Percentiles rank a stretch among this genome's conserved stretches.
Conservation (phyloP, 2,329 filamentous ascomycete genomes). For the Ambrosiella cleistominuta region DNA sequence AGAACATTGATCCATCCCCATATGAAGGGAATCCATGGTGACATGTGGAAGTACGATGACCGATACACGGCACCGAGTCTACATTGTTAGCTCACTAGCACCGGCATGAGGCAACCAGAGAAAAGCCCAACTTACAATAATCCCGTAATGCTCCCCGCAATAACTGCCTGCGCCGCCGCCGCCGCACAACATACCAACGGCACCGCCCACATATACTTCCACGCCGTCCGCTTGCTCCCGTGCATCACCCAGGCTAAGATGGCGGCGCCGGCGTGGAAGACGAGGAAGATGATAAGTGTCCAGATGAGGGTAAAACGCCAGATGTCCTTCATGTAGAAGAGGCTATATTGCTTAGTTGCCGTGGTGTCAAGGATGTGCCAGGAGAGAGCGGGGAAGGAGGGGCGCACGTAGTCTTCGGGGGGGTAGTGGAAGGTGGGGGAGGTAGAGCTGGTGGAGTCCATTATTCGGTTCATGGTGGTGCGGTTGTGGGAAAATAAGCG, state of each 20-base stretch:
- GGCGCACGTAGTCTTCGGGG: conserved; percentile 41
- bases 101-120: neutral
- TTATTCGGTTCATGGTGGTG: conserved; percentile 15
- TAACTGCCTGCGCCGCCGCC: conserved; percentile 56
- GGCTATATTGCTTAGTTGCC: conserved; percentile 31
- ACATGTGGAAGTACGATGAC: conserved; percentile 74
- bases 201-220: conserved; percentile 51
- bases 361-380: conserved; percentile 39
- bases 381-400: conserved; percentile 67
- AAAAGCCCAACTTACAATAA: conserved; percentile 43
- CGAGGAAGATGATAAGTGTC: conserved; percentile 63
- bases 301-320: conserved; percentile 78
- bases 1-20: conserved; percentile 77
- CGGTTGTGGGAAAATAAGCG: neutral
- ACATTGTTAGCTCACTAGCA: neutral
- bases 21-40: conserved; percentile 80
- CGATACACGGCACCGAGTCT: conserved; percentile 68
- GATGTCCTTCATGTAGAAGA: conserved; percentile 61
- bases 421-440: conserved; percentile 18
- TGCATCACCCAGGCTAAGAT: conserved; percentile 58
- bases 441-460: conserved; percentile 11
- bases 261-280: conserved; percentile 57
- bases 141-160: conserved; percentile 69
- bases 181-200: conserved; percentile 54
- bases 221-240: conserved; percentile 35